Evolutionary conservation across 371 early-diverging fungal species (phyloP), one percentile per base, ranked within the genome.

Genomic region (Mortierella sp.): DNA sequence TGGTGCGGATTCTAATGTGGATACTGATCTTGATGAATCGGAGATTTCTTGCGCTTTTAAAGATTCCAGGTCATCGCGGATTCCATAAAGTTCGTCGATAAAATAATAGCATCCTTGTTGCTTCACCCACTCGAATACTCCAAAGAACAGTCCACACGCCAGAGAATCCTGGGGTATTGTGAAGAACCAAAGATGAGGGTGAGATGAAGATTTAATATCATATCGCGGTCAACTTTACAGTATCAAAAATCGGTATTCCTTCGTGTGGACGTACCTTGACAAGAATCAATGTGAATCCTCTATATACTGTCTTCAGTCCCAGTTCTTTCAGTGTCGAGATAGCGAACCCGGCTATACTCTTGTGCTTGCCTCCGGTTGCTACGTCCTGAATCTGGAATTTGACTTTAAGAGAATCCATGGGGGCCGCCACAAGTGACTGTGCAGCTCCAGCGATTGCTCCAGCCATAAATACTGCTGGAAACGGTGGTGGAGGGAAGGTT

Each of bases 81-180:
- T 67, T 2, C 88, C 89, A 64, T 89, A 87, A 75, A 90, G 84
- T 68, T 89, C 90, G 64, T 90, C 87, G 39, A 91, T 78, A 59
- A 86, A 90, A 51, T 88, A 85, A 71, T 89, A 89, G 64, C 90
- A 91, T 18, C 90, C 90, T 58, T 92, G 91, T 30, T 91, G 89
- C 58, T 94, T 94, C 16, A 91, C 88, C 88, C 88, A 90, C 73
- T 93, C 94, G 78, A 94, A 94, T 6, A 92, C 88, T 2, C 93
- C 93, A 86, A 94, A 94, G 70, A 94, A 94, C 11, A 92, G 74
- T 5, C 93, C 93, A 75, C 91, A 94, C 0, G 93, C 91, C 16
- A 91, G 68, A 0, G 91, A 89, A 75, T 94, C 94, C 90, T 92
- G 49, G 0, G 14, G 4, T 4, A 81, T 10, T 12, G 24, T 51